Evolutionary conservation across 805 yeast genomes (phyloP), one percentile per base, ranked within the genome.

Genomic region (Candida michaelii): DNA sequence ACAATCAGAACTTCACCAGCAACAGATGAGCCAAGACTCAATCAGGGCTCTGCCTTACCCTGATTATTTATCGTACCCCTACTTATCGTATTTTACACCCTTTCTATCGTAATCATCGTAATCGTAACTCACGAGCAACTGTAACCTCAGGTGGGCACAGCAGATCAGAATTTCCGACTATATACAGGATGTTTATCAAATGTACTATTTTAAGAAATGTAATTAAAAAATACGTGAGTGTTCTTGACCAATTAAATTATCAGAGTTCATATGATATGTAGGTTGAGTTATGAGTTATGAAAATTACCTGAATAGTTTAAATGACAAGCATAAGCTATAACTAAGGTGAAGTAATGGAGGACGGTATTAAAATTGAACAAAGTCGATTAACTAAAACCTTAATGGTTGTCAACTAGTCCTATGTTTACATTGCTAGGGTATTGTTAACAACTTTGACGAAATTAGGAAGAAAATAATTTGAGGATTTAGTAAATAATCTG

Each of bases 121-220:
- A 21, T 21, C 23, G n/a, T n/a, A n/a, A n/a, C n/a, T n/a, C n/a
- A n/a, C n/a, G n/a, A n/a, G n/a, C n/a, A n/a, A n/a, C n/a, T 8
- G 11, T 25, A 12, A 12, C 29, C 12, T 15, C 4, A 14, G 14
- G 21, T 15, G 12, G 33, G 33, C 33, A 30, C 33, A 30, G 33
- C 15, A 30, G 15, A 30, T 30, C 33, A 15, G 16, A n/a, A 30
- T 27, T 14, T 21, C 27, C 10, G 27, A 14, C n/a, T 33, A 23
- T 34, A 24, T 34, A 24, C 37, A 34, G 37, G 27, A 19, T 34
- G 19, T 34, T 34, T 18, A 18, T 8, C 23, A 14, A 23, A 18
- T 13, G 17, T 19, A 25, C 37, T 34, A 34, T 34, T 34, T 34
- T 34, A 34, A 34, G 37, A 34, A 34, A 21, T 34, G 37, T 34